Percentiles rank a stretch among this genome's conserved stretches.
Evolutionary conservation across 495 filamentous ascomycete species (phyloP).

Genomic region (Mycothermus thermophilus): DNA sequence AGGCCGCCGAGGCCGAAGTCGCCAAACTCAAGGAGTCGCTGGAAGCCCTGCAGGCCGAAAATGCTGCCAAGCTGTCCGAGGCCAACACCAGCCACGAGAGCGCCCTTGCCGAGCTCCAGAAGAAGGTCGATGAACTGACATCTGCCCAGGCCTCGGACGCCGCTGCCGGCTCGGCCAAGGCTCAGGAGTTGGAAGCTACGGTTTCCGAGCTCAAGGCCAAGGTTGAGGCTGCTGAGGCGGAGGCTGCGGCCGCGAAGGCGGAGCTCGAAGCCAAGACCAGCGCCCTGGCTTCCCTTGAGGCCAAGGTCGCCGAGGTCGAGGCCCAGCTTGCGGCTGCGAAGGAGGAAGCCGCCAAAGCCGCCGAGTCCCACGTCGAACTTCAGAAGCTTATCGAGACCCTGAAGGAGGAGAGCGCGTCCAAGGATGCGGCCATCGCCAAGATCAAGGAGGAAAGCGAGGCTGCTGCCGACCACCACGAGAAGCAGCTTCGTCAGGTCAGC

Average conservation of each 20-base stretch:
- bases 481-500: slow-evolving; percentile 36
- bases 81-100: slow-evolving; percentile 16
- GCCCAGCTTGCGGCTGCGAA: slow-evolving; percentile 18
- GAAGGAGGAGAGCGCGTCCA: slow-evolving; percentile 33
- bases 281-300: slow-evolving; percentile 22
- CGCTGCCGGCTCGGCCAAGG: slow-evolving; percentile 21
- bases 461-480: slow-evolving; percentile 32
- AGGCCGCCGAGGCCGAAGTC: slow-evolving; percentile 27
- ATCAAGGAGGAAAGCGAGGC: slow-evolving; percentile 33
- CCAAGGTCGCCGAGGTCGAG: slow-evolving; percentile 24
- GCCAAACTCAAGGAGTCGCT: slow-evolving; percentile 29
- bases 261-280: slow-evolving; percentile 21
- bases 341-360: slow-evolving; percentile 29
- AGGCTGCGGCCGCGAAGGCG: slow-evolving; percentile 25
- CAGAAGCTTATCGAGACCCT: slow-evolving; percentile 25
- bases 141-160: slow-evolving; percentile 16
- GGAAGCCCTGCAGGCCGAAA: slow-evolving; percentile 26
- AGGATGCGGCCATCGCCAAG: slow-evolving; percentile 12
- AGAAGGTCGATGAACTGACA: slow-evolving; percentile 30
- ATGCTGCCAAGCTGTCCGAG: slow-evolving; percentile 23
- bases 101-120: slow-evolving; percentile 27
- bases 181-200: slow-evolving; percentile 27
- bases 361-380: slow-evolving; percentile 7
- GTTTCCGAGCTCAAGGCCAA: slow-evolving; percentile 28
- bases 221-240: slow-evolving; percentile 20